These are phyloP conservation scores for Stramenopiles sp. DNA, from an alignment of 352 stramenopile species.

Conservation along the genomic window DNA sequence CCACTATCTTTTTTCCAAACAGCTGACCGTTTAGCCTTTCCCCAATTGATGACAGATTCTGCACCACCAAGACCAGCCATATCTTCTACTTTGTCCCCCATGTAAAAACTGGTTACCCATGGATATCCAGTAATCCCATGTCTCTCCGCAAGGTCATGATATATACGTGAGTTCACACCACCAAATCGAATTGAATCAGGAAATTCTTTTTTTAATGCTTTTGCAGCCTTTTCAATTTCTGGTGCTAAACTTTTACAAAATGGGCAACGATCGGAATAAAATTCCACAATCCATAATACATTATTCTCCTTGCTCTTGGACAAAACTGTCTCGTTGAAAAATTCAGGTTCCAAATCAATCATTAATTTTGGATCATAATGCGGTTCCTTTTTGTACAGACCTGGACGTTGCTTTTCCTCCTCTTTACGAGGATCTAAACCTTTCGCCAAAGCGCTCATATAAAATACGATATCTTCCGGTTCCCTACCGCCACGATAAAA, in stretches of 20 bases:
- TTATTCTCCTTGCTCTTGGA: conserved; percentile 6
- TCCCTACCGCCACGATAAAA: conserved; percentile 10
- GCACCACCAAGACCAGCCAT: conserved; percentile 12
- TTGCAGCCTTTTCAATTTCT: conserved; percentile 12
- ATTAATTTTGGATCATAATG: neutral
- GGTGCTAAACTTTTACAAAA: conserved; percentile 11
- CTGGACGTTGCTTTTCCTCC: conserved; percentile 9
- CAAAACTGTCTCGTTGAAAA: too few species aligned
- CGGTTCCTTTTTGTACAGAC: conserved; percentile 15
- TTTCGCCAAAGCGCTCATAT: conserved; percentile 4
- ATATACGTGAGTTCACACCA: too few species aligned
- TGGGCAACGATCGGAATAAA: conserved; percentile 17
- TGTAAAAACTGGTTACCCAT: conserved; percentile 11
- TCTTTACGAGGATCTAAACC: conserved; percentile 13
- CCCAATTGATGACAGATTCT: conserved; percentile 12
- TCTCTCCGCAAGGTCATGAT: conserved; percentile 12
- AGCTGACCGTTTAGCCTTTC: neutral
- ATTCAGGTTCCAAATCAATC: too few species aligned
- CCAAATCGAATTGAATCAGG: too few species aligned
- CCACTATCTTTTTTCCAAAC: conserved; percentile 11
- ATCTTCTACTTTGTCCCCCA: conserved; percentile 14
- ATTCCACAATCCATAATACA: conserved; percentile 12
- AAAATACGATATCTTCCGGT: conserved; percentile 13
- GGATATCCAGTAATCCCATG: conserved; percentile 14
- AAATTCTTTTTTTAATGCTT: too few species aligned